phyloP scores from a whole-genome alignment of 108 stramenopile genomes.

The Seminavis robusta region DNA sequence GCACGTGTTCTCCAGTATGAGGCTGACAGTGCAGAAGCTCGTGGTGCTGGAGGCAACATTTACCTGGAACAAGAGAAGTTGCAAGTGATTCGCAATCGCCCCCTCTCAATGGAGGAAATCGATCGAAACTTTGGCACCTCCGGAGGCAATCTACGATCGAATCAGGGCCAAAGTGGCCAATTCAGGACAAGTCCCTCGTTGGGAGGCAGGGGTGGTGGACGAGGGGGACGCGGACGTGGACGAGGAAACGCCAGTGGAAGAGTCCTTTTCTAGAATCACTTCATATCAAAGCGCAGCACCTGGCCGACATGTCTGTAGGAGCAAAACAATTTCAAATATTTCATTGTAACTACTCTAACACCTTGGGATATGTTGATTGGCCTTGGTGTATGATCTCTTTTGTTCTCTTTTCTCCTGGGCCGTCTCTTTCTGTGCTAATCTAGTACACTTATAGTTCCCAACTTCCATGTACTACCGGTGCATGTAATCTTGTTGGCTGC shows the following conservation, averaged over 20 bases:
- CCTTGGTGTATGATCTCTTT: too few species aligned
- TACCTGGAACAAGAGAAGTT: constrained; percentile 84
- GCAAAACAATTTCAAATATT: too few species aligned
- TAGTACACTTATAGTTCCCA: too few species aligned
- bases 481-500: too few species aligned
- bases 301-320: too few species aligned
- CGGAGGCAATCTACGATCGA: constrained; percentile 26
- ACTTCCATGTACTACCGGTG: too few species aligned
- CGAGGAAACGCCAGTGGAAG: not conserved
- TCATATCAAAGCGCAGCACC: too few species aligned
- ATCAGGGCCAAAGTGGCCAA: not conserved
- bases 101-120: constrained; percentile 76
- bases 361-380: too few species aligned
- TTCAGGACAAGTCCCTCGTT: not conserved
- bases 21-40: constrained; percentile 72
- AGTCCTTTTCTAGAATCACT: too few species aligned
- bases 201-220: not conserved
- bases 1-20: constrained; percentile 81
- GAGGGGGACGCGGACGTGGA: not conserved
- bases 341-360: too few species aligned
- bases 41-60: constrained; percentile 64
- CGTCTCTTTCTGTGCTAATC: too few species aligned
- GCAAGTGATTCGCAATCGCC: constrained; percentile 77
- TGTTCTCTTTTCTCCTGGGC: too few species aligned
- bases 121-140: constrained; percentile 80